Conservation (phyloP, 1,284 basidiomycete species). For the Tremellales sp. region DNA sequence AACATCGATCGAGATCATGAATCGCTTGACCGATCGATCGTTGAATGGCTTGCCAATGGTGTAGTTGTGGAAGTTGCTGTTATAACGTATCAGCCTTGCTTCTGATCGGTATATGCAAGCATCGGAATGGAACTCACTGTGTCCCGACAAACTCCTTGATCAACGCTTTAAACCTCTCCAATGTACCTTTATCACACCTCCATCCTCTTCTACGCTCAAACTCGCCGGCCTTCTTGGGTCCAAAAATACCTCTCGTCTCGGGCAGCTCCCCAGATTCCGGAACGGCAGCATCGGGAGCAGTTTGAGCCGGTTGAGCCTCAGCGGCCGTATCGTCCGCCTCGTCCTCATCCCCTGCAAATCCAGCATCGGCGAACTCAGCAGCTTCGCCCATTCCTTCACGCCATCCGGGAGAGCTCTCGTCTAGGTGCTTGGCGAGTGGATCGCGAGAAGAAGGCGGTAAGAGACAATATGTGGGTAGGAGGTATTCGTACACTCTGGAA, state of each 20-base stretch:
- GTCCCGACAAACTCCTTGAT: slow-evolving; percentile 66
- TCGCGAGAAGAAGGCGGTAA: slow-evolving; percentile 81
- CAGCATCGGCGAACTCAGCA: slow-evolving; percentile 40
- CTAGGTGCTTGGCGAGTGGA: slow-evolving; percentile 56
- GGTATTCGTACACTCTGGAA: slow-evolving; percentile 94
- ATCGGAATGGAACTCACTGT: slow-evolving; percentile 36
- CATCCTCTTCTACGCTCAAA: slow-evolving; percentile 54
- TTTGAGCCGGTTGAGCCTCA: background rate
- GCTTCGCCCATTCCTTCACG: slow-evolving; percentile 32
- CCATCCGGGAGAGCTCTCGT: slow-evolving; percentile 41
- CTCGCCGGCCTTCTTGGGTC: slow-evolving; percentile 32
- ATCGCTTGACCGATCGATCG: slow-evolving; percentile 73
- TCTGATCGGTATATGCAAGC: slow-evolving; percentile 7
- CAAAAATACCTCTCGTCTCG: background rate
- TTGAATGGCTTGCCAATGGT: slow-evolving; percentile 82
- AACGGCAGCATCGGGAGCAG: background rate
- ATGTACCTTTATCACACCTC: slow-evolving; percentile 57
- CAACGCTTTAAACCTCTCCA: slow-evolving; percentile 58
- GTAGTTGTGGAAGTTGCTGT: slow-evolving; percentile 95
- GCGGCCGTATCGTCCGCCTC: slow-evolving; percentile 1
- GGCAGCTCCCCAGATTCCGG: slow-evolving; percentile 3
- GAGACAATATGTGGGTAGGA: slow-evolving; percentile 90
- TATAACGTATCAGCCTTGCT: background rate
- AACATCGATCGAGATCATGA: slow-evolving; percentile 81
- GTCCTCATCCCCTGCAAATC: slow-evolving; percentile 39